Percentiles rank a stretch among this genome's conserved stretches.
These are phyloP conservation scores for Pestalotiopsis sp. DNA, from an alignment of 2,329 filamentous ascomycete species.

Conservation along the genomic window DNA sequence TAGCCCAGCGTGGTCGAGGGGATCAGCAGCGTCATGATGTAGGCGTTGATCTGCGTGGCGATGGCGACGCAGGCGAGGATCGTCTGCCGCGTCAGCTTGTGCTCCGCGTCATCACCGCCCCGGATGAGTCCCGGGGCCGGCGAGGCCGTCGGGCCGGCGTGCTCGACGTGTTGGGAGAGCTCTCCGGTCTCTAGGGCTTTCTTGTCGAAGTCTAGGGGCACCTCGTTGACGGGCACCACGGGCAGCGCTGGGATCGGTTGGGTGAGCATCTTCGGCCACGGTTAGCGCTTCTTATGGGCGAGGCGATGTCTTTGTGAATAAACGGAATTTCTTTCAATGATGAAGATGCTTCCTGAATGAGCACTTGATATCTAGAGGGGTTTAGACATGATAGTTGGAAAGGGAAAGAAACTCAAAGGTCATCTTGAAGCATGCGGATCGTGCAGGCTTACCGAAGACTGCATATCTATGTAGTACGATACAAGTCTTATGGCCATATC, in stretches of 20 bases:
- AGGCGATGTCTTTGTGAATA: background rate
- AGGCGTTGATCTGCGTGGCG: slow-evolving; percentile 29
- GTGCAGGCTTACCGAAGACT: background rate
- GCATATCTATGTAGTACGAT: background rate
- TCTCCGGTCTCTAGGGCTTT: background rate
- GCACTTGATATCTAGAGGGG: background rate
- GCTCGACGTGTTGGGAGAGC: slow-evolving; percentile 1
- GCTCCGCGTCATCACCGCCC: background rate
- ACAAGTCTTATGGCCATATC: background rate
- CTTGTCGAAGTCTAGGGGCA: background rate
- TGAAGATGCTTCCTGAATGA: background rate
- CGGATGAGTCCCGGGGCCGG: background rate
- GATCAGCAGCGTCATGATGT: slow-evolving; percentile 38
- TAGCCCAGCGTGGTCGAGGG: slow-evolving; percentile 34
- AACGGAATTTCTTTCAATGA: background rate
- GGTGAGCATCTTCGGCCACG: background rate
- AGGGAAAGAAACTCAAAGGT: background rate
- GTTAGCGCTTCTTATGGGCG: background rate
- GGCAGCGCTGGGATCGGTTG: background rate
- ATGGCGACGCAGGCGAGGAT: slow-evolving; percentile 16
- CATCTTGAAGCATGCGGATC: background rate
- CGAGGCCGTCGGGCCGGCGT: background rate
- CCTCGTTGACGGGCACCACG: background rate
- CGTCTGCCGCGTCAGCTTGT: slow-evolving; percentile 12
- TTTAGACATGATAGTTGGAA: background rate